Base-by-base conservation (phyloP, 2,329 filamentous ascomycete species). In the Monilinia fructicola region DNA sequence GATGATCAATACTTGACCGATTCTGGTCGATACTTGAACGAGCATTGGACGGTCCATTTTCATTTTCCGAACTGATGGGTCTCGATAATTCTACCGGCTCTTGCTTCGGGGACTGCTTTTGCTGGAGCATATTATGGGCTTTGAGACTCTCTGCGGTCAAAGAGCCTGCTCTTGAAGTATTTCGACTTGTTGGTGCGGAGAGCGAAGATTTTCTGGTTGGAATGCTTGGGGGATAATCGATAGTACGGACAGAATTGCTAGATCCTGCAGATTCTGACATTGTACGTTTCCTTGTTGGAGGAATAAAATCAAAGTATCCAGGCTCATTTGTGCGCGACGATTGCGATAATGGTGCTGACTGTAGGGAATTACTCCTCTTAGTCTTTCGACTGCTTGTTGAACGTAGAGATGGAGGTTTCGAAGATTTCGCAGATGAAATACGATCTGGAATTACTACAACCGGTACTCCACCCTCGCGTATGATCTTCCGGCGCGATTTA, bases 391-490 rank as follows among this genome's bases (percentile, higher is more conserved):
- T 89, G 69, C 84, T 87, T n/a, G 82, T 84, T 26, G 87, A 88
- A 85, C 85, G 82, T 21, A 88, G 77, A 2, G 86, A 88, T 4
- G 83, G 84, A 42, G 84, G 79, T 54, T 74, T 78, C 46, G 79
- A 80, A 10, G 83, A 81, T 67, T 82, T 83, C 14, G 81, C 77
- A 26, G 75, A 76, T 23, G 85, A 84, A 21, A 77, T 79, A 21
- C 87, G 83, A 65, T 85, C 83, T 9, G 87, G 87, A 61, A 89
- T 83, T 26, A 89, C 80, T 9, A 88, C 81, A 10, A 89, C 86
- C 1, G 87, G 87, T 12, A 89, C 86, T 2, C 80, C 85, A 10
- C 86, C 87, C 64, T 77, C 83, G 70, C 83, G 87, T 79, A 83
- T 81, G 3, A 89, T 78, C 42, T 87, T 84, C 21, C 83, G 81